phyloP scores from a whole-genome alignment of 1,284 basidiomycete species.

The Volvariella surrecta region DNA sequence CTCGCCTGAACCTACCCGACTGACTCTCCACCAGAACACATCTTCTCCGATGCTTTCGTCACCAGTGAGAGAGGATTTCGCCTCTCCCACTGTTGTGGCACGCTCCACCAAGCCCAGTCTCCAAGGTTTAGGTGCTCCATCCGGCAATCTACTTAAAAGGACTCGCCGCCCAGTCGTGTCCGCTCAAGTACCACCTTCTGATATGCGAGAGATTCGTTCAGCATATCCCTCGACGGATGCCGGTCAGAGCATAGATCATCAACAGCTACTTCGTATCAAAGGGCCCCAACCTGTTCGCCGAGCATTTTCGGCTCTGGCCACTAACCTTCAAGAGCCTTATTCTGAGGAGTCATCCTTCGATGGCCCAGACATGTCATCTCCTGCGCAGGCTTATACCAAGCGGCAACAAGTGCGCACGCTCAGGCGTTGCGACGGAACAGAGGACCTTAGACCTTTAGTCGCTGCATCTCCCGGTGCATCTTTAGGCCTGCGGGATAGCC shows the following conservation, averaged over 20 bases:
- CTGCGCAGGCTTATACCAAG: constrained; percentile 68
- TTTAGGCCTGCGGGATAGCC: constrained; percentile 42
- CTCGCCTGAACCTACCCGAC: constrained; percentile 46
- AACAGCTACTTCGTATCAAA: constrained; percentile 14
- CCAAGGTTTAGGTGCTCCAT: constrained; percentile 51
- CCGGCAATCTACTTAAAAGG: constrained; percentile 43
- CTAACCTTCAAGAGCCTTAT: constrained; percentile 31
- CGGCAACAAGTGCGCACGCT: constrained; percentile 68
- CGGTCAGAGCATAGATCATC: constrained; percentile 16
- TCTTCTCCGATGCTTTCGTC: constrained; percentile 61
- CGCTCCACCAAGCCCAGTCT: constrained; percentile 47
- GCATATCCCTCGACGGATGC: constrained; percentile 30
- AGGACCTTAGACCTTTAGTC: constrained; percentile 64
- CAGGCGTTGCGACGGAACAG: constrained; percentile 68
- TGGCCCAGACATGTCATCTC: constrained; percentile 60
- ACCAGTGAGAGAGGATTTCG: constrained; percentile 61
- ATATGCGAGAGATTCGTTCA: constrained; percentile 26
- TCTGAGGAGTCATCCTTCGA: constrained; percentile 56
- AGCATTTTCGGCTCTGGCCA: constrained; percentile 65
- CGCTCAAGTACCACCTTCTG: constrained; percentile 44
- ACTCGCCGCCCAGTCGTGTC: constrained; percentile 59
- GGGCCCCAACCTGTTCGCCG: constrained; percentile 47
- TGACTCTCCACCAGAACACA: constrained; percentile 27
- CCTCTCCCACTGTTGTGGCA: constrained; percentile 34
- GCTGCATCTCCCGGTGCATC: constrained; percentile 37